phyloP scores from a whole-genome alignment of 176 grass and related monocot species.

The Tuctoria greenei region DNA sequence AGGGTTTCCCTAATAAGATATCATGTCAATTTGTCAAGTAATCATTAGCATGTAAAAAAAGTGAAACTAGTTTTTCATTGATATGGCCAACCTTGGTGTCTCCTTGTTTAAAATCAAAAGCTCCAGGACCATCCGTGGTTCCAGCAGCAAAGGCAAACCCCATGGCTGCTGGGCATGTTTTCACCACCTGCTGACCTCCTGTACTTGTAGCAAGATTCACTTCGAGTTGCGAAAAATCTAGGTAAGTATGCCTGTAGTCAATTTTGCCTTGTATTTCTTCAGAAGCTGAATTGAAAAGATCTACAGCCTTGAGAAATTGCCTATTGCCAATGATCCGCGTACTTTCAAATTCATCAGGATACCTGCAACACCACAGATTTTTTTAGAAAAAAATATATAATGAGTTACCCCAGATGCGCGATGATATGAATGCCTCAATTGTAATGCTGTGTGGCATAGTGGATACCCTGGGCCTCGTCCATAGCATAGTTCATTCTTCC shows the following conservation, averaged over 20 bases:
- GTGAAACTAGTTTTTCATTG: slow-evolving; percentile 31
- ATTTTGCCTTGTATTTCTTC: slow-evolving; percentile 79
- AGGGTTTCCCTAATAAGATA: slow-evolving; percentile 75
- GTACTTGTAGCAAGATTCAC: slow-evolving; percentile 55
- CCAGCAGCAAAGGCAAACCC: slow-evolving; percentile 97
- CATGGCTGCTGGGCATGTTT: slow-evolving; percentile 97
- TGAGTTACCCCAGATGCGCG: not conserved
- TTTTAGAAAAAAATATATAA: not conserved
- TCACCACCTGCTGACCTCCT: slow-evolving; percentile 47
- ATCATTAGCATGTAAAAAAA: slow-evolving; percentile 21
- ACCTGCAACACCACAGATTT: slow-evolving; percentile 54
- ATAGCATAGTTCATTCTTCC: slow-evolving; percentile 98
- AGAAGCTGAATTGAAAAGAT: slow-evolving; percentile 80
- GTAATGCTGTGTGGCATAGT: slow-evolving; percentile 17
- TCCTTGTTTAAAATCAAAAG: slow-evolving; percentile 96
- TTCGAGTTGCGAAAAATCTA: slow-evolving; percentile 86
- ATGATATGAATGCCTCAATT: not conserved
- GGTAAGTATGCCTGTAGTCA: slow-evolving; percentile 74
- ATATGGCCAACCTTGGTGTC: slow-evolving; percentile 68
- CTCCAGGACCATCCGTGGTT: slow-evolving; percentile 96
- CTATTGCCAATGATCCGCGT: slow-evolving; percentile 82
- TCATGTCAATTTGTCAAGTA: slow-evolving; percentile 15
- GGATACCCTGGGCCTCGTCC: slow-evolving; percentile 86
- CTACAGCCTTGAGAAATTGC: slow-evolving; percentile 80
- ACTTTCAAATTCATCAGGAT: slow-evolving; percentile 97